Base-by-base conservation (phyloP, 371 early-diverging fungal species). In the Conidiobolus incongruus region DNA sequence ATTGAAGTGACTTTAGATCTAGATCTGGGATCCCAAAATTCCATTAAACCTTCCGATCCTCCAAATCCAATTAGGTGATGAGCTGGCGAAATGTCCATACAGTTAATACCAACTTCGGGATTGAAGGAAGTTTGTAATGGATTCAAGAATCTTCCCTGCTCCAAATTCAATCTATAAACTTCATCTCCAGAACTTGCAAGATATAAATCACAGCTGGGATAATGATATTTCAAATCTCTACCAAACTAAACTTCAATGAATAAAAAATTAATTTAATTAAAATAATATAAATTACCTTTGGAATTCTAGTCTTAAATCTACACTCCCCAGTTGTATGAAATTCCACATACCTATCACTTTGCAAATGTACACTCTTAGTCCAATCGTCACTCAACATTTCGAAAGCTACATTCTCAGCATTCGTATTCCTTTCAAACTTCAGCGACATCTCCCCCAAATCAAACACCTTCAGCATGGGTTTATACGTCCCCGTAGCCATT, bases 401-500 rank as follows among this genome's bases (percentile, higher is more conserved):
- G 57, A 93, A 91, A 42, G 79, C 71, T 19, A 96, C 70, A 52
- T 89, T 89, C 54, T 99, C 99, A 7, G 75, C 57, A 48, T 95
- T 89, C 0, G 86, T 80, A 60, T 97, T 94, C 36, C 99, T 77
- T 49, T 98, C 96, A 56, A 97, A 88, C 66, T 97, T 96, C 78
- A 94, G 78, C 2, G 92, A 72, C 64, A 91, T 70, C 51, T 96
- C 82, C 2, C 75, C 56, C 47, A 83, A 81, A 40, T 98, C 99
- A 51, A 66, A 98, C 0, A 93, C 88, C 44, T 92, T 75, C 54
- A 98, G 79, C 53, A 90, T 93, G 15, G 99, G 99, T 58, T 96
- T 93, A 60, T 99, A 99, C 4, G 88, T 45, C 58, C 96, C 99
- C 2, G 93, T 88, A 1, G 92, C 92, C 52, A 96, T 70, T 21